Evolutionary conservation across 495 filamentous ascomycete genomes (phyloP).

Genomic region (Cryomyces antarcticus): DNA sequence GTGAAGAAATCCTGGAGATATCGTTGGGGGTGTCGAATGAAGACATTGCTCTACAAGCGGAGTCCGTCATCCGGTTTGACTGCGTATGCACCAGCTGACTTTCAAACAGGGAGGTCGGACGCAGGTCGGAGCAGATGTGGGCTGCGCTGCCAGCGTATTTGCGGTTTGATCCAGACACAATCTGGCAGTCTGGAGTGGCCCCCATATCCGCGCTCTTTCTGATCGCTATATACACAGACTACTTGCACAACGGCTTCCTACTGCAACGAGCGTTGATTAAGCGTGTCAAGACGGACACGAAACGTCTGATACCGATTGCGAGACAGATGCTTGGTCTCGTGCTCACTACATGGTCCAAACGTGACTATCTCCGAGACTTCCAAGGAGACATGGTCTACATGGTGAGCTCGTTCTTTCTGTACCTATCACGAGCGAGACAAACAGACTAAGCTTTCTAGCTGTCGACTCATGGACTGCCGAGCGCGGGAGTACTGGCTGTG

Average conservation of each 20-base stretch:
- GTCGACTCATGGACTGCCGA: conserved; percentile 27
- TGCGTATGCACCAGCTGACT: not conserved
- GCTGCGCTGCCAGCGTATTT: not conserved
- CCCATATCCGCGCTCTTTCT: not conserved
- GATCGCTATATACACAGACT: not conserved
- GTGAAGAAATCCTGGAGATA: conserved; percentile 40
- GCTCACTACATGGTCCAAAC: too few relatives aligned
- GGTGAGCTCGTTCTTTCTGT: conserved; percentile 19
- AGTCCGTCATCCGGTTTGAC: conserved; percentile 13
- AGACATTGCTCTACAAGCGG: conserved; percentile 25
- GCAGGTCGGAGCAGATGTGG: not conserved
- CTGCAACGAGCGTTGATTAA: conserved; percentile 28
- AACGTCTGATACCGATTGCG: conserved; percentile 31
- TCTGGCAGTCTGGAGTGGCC: not conserved
- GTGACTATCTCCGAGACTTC: conserved; percentile 21
- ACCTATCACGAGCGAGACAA: not conserved
- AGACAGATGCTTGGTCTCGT: conserved; percentile 4
- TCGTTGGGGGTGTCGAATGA: conserved; percentile 27
- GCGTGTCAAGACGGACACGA: conserved; percentile 25
- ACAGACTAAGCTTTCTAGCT: conserved; percentile 1
- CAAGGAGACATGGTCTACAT: conserved; percentile 34
- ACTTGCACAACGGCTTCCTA: conserved; percentile 34
- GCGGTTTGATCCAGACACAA: not conserved
- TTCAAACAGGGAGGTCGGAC: not conserved
- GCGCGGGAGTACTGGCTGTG: conserved; percentile 25